Evolutionary conservation across 495 filamentous ascomycete genomes (phyloP).

Genomic region (Peziza echinospora): DNA sequence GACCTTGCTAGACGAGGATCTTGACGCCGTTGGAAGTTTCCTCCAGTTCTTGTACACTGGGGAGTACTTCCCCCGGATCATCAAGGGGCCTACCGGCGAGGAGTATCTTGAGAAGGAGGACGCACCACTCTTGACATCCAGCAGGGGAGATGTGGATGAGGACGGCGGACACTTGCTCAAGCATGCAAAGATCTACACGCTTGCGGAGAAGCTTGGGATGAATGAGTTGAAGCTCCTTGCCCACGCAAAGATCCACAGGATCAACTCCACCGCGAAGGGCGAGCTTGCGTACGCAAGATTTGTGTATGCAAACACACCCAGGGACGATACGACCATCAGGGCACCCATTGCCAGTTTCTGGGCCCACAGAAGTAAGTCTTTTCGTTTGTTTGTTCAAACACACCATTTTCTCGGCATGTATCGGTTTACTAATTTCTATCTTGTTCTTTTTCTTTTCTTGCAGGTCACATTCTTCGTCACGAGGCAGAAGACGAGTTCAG

Average conservation of each 20-base stretch:
- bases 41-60: conserved; percentile 82
- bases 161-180: conserved; percentile 56
- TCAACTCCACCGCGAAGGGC: conserved; percentile 62
- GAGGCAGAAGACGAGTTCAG: conserved; percentile 69
- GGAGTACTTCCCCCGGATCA: conserved; percentile 61
- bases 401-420: too few species aligned
- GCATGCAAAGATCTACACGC: conserved; percentile 73
- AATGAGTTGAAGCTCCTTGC: conserved; percentile 53
- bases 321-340: conserved; percentile 49
- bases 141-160: conserved; percentile 35
- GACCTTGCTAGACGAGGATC: conserved; percentile 43
- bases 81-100: conserved; percentile 24
- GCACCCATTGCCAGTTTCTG: conserved; percentile 78
- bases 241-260: conserved; percentile 71
- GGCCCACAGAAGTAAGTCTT: conserved; percentile 40
- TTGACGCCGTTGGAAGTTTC: conserved; percentile 68
- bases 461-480: conserved; percentile 47
- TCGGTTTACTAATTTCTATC: too few species aligned
- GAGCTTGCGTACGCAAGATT: conserved; percentile 80
- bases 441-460: too few species aligned
- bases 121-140: conserved; percentile 34
- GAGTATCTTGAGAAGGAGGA: conserved; percentile 9
- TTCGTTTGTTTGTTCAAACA: too few species aligned
- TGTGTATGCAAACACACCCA: conserved; percentile 55
- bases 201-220: conserved; percentile 59